phyloP scores from a whole-genome alignment of 345 rosid species.

The Nasturtium officinale region DNA sequence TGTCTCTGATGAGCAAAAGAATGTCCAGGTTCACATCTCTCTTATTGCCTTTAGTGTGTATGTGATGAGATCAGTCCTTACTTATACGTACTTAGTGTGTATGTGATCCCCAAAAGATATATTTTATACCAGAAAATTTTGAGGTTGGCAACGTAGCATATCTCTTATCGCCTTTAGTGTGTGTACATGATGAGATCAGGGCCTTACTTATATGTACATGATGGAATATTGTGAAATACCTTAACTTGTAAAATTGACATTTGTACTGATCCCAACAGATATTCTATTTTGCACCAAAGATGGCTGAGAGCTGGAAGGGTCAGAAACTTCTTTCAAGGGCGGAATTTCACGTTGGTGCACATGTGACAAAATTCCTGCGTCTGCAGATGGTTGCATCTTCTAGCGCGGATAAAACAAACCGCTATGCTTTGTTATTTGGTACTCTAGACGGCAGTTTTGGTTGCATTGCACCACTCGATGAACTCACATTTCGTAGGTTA shows the following conservation, averaged over 20 bases:
- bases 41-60: not conserved
- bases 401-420: conserved; percentile 81
- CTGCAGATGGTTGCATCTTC: conserved; percentile 83
- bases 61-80: not conserved
- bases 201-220: not conserved
- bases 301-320: conserved; percentile 98
- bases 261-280: conserved; percentile 51
- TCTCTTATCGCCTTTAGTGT: conserved; percentile 11
- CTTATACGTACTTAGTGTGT: not conserved
- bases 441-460: conserved; percentile 96
- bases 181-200: conserved; percentile 1
- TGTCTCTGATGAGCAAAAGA: conserved; percentile 94
- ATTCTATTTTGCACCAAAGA: conserved; percentile 93
- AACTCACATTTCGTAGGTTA: conserved; percentile 88
- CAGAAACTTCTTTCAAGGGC: conserved; percentile 95
- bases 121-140: no score
- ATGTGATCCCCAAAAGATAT: no score
- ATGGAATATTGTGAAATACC: conserved; percentile 16
- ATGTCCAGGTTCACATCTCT: conserved; percentile 68
- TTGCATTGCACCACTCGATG: conserved; percentile 93
- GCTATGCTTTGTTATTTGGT: conserved; percentile 82
- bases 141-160: no score
- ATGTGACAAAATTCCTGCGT: conserved; percentile 85
- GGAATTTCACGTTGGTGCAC: conserved; percentile 93
- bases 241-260: conserved; percentile 5